Evolutionary conservation across 202 grass and related monocot species (phyloP).

Genomic region (Zizania palustris): DNA sequence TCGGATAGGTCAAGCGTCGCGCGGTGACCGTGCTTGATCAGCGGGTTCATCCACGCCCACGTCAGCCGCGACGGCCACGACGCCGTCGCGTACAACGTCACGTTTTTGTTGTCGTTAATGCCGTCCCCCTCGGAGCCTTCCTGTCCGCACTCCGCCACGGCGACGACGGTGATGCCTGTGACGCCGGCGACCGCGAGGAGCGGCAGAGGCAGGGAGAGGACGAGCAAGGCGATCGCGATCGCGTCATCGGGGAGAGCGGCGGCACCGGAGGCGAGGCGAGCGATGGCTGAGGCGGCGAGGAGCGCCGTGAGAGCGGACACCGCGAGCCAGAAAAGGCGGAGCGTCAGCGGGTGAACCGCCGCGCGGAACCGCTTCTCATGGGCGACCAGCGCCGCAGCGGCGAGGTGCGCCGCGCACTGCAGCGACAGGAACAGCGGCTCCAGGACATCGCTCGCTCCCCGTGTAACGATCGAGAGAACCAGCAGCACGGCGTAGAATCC

Average conservation of each 20-base stretch:
- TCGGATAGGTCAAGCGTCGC: slow-evolving; percentile 59
- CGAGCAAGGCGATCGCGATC: slow-evolving; percentile 55
- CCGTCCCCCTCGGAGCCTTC: neutral
- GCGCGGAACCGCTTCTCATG: slow-evolving; percentile 65
- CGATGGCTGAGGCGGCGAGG: slow-evolving; percentile 52
- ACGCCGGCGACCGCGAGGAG: slow-evolving; percentile 49
- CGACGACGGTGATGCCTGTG: slow-evolving; percentile 42
- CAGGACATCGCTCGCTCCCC: neutral
- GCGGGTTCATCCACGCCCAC: slow-evolving; percentile 94
- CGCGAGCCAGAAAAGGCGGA: slow-evolving; percentile 77
- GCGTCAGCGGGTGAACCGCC: slow-evolving; percentile 51
- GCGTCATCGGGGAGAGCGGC: slow-evolving; percentile 55
- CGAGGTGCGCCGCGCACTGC: slow-evolving; percentile 61
- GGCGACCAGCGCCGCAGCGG: slow-evolving; percentile 51
- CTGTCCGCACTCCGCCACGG: neutral
- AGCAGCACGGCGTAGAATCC: slow-evolving; percentile 57
- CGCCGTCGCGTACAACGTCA: slow-evolving; percentile 64
- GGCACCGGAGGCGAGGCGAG: slow-evolving; percentile 44
- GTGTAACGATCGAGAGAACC: slow-evolving; percentile 26
- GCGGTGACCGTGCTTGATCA: slow-evolving; percentile 62
- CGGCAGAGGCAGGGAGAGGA: slow-evolving; percentile 57
- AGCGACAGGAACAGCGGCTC: slow-evolving; percentile 66
- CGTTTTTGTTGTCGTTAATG: neutral
- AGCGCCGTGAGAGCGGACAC: slow-evolving; percentile 51
- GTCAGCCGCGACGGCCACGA: slow-evolving; percentile 58